phyloP scores from a whole-genome alignment of 495 filamentous ascomycete genomes.

The Daldinia childiae region DNA sequence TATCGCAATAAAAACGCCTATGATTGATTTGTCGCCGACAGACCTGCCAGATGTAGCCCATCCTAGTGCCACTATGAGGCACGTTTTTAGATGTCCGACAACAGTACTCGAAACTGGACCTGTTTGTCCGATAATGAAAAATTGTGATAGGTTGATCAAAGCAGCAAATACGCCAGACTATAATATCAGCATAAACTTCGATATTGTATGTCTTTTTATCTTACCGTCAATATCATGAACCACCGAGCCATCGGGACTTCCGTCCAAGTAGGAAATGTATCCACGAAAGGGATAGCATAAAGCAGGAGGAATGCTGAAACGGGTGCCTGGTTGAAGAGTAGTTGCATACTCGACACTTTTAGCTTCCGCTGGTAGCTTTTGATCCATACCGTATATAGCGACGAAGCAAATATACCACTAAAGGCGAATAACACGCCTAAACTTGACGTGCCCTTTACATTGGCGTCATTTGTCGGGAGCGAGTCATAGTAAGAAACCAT shows the following conservation, averaged over 20 bases:
- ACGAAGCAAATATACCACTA: conserved; percentile 69
- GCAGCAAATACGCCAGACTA: conserved; percentile 69
- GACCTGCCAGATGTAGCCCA: conserved; percentile 63
- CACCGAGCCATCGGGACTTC: conserved; percentile 60
- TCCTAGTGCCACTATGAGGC: conserved; percentile 66
- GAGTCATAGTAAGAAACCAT: conserved; percentile 79
- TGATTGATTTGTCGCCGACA: conserved; percentile 60
- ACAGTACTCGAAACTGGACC: conserved; percentile 77
- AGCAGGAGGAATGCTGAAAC: conserved; percentile 69
- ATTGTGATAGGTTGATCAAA: conserved; percentile 77
- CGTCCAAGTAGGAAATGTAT: conserved; percentile 66
- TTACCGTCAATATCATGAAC: conserved; percentile 65
- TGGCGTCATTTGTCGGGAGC: conserved; percentile 57
- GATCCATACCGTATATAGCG: conserved; percentile 76
- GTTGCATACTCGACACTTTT: conserved; percentile 74
- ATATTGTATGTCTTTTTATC: conserved; percentile 26
- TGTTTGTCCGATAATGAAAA: conserved; percentile 76
- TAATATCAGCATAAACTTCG: conserved; percentile 39
- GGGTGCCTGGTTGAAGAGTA: conserved; percentile 77
- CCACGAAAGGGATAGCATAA: conserved; percentile 71
- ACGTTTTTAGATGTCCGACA: conserved; percentile 73
- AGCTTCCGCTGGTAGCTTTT: conserved; percentile 72
- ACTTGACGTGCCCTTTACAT: conserved; percentile 60
- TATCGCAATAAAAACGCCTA: conserved; percentile 64
- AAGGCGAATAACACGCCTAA: conserved; percentile 72